phyloP scores from a whole-genome alignment of 352 stramenopile genomes.

The Pythium pyrilobum region DNA sequence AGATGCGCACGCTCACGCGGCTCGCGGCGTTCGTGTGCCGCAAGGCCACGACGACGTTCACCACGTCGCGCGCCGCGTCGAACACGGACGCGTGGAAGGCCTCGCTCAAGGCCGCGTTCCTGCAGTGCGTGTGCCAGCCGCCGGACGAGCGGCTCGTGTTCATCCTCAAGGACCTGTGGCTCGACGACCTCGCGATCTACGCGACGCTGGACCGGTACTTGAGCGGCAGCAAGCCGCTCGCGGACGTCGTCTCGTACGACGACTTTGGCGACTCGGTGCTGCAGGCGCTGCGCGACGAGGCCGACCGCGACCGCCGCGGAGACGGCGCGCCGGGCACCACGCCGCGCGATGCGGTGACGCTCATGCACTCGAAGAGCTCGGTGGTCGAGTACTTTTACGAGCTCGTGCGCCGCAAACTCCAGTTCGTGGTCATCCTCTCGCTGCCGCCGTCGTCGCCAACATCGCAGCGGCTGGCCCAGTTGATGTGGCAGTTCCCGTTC shows the following conservation, averaged over 20 bases:
- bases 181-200: slow-evolving; percentile 30
- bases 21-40: slow-evolving; percentile 54
- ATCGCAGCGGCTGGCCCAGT: slow-evolving; percentile 1
- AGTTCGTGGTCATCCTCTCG: slow-evolving; percentile 47
- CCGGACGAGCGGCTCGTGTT: slow-evolving; percentile 40
- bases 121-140: slow-evolving; percentile 29
- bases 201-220: slow-evolving; percentile 44
- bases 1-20: slow-evolving; percentile 45
- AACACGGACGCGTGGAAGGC: slow-evolving; percentile 25
- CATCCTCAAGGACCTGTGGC: slow-evolving; percentile 45
- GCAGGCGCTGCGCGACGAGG: slow-evolving; percentile 26
- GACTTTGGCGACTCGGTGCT: slow-evolving; percentile 49
- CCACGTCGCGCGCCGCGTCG: slow-evolving; percentile 3
- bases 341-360: background rate
- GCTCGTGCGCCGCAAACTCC: slow-evolving; percentile 35
- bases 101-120: slow-evolving; percentile 32
- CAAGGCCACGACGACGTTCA: slow-evolving; percentile 26
- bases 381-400: slow-evolving; percentile 48
- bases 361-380: slow-evolving; percentile 39
- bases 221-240: slow-evolving; percentile 27
- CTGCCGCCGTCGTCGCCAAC: background rate
- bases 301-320: slow-evolving; percentile 16
- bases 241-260: slow-evolving; percentile 42
- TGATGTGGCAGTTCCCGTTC: slow-evolving; percentile 39
- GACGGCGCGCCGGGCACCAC: background rate